These are phyloP conservation scores for Candida sanyaensis DNA, from an alignment of 1,139 yeast species.

Conservation along the genomic window DNA sequence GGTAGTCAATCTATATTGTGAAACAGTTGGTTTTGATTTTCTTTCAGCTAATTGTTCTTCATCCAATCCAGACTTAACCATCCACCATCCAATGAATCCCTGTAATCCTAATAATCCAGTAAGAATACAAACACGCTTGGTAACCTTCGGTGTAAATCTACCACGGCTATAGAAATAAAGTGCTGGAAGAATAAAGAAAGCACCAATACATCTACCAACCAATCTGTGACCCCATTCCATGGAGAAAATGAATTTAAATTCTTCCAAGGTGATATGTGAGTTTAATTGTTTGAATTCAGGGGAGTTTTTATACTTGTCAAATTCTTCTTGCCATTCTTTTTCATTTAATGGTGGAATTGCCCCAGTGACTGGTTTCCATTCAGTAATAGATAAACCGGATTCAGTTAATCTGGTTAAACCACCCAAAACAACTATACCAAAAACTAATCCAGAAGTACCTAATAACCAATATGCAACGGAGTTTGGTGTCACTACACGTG, in stretches of 20 bases:
- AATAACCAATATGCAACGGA: constrained; percentile 85
- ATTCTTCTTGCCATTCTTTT: constrained; percentile 84
- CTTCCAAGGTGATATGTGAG: constrained; percentile 88
- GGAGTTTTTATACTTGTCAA: constrained; percentile 73
- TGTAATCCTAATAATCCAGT: constrained; percentile 84
- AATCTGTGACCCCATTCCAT: constrained; percentile 99
- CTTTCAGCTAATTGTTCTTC: constrained; percentile 77
- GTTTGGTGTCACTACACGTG: constrained; percentile 35
- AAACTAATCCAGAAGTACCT: constrained; percentile 88
- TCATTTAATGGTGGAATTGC: constrained; percentile 82
- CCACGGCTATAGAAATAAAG: constrained; percentile 71
- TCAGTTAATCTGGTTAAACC: constrained; percentile 95
- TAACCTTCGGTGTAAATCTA: constrained; percentile 68
- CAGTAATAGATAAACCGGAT: constrained; percentile 94
- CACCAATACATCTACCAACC: constrained; percentile 89
- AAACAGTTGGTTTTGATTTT: constrained; percentile 90
- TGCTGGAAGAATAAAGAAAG: constrained; percentile 82
- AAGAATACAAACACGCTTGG: constrained; percentile 67
- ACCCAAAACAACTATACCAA: constrained; percentile 95
- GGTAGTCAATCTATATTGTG: constrained; percentile 91
- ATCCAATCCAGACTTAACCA: constrained; percentile 96
- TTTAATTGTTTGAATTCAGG: constrained; percentile 92
- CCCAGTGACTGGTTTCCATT: constrained; percentile 98
- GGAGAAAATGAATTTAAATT: constrained; percentile 89
- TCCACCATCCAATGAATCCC: constrained; percentile 99